Evolutionary conservation across 73 alveolate genomes (phyloP), one percentile per base, ranked within the genome.

Genomic region (Strombidium stylifer): DNA sequence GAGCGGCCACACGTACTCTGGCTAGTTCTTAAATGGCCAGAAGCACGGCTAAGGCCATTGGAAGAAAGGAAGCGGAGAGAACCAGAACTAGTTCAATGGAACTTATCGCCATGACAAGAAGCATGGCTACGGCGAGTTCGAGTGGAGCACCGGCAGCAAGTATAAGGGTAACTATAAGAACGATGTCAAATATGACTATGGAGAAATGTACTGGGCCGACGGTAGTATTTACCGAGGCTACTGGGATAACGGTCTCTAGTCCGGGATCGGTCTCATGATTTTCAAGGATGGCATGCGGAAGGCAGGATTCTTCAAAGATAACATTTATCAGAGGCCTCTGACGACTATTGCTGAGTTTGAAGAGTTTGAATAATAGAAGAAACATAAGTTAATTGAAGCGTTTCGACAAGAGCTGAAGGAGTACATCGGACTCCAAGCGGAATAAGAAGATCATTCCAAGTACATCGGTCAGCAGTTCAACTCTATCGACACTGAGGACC

Each of bases 31-130:
- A n/a, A 59, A 79, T 8, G 90, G 90, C 19, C 32, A 34, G 11
- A 68, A 79, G 39, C 73, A 79, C n/a, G 90, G 90, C 0, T 27
- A 39, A 20, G 85, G 85, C 2, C 36, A 20, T 12, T 72, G 85
- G 85, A 66, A 59, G 23, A 57, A 57, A 21, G 23, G 25, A 36
- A 56, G 32, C 26, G 32, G 51, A 10, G 52, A 24, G 6, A 16
- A 35, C 11, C 8, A 7, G 7, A 56, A 35, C 7, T 57, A 57
- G 15, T 57, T 35, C 23, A 20, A 57, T 3, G 72, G 72, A 35
- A 56, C 32, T 21, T 57, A 57, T 21, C 32, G 21, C 14, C 23
- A 57, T 37, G 72, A 57, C 35, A 47, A 35, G 15, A 57, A 57
- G 25, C 52, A 57, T 42, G 72, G 72, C 3, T 31, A 35, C 14